Percentiles rank a stretch among this genome's conserved stretches.
Conservation (phyloP, 176 grass and related monocot species). For the Oryza glumipatula region DNA sequence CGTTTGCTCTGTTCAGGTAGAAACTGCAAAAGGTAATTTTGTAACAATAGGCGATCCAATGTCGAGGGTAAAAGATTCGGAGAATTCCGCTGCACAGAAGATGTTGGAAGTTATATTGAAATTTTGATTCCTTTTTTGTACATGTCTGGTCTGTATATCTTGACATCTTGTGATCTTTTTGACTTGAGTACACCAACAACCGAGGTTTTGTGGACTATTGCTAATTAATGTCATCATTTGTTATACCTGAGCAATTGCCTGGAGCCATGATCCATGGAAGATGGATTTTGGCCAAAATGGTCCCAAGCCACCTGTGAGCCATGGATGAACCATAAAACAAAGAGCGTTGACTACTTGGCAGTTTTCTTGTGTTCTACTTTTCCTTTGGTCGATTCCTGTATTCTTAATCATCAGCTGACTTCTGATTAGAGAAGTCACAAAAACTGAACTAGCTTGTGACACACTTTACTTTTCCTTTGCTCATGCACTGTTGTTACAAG, state of each 20-base stretch:
- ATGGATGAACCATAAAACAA: no score
- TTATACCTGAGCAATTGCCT: neutral
- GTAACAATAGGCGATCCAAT: constrained; percentile 57
- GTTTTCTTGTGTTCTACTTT: neutral
- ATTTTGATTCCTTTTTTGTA: constrained; percentile 28
- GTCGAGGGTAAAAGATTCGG: constrained; percentile 74
- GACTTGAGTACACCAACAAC: neutral
- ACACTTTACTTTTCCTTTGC: neutral
- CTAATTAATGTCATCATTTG: neutral
- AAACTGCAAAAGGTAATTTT: constrained; percentile 34
- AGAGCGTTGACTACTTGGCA: neutral
- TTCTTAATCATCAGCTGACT: constrained; percentile 5
- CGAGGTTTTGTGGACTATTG: neutral
- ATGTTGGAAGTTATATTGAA: constrained; percentile 51
- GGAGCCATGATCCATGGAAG: no score
- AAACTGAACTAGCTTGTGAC: neutral
- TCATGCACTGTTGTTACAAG: neutral
- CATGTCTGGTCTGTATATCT: neutral
- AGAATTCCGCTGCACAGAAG: constrained; percentile 71
- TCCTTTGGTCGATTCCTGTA: neutral
- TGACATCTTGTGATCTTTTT: neutral
- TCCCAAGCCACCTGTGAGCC: no score
- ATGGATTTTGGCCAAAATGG: no score
- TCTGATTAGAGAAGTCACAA: neutral
- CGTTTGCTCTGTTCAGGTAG: constrained; percentile 68